Percentiles rank a stretch among this genome's conserved stretches.
These are phyloP conservation scores for Colletotrichum destructivum DNA, from an alignment of 2,329 filamentous ascomycete species.

Conservation along the genomic window DNA sequence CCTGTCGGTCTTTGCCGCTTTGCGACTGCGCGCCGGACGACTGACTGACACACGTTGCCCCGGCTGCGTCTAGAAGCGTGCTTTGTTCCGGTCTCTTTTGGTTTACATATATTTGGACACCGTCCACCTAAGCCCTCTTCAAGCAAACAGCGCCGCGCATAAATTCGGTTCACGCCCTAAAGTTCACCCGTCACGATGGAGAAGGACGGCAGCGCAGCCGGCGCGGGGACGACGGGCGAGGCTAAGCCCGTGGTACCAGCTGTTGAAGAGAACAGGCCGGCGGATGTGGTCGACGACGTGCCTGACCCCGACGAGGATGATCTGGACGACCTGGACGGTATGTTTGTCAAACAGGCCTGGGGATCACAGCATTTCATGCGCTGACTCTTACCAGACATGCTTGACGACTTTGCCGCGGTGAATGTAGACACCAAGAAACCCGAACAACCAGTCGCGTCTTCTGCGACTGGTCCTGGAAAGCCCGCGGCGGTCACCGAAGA, in stretches of 20 bases:
- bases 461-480: constrained; percentile 45
- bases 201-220: constrained; percentile 33
- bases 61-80: constrained; percentile 2
- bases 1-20: constrained; percentile 11
- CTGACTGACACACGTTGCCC: constrained; percentile 10
- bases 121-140: neutral
- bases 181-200: constrained; percentile 21
- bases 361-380: neutral
- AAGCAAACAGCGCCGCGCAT: neutral
- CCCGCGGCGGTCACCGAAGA: constrained; percentile 45
- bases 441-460: constrained; percentile 7
- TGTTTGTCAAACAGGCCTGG: constrained; percentile 41
- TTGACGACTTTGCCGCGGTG: constrained; percentile 87
- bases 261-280: constrained; percentile 46
- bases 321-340: constrained; percentile 91
- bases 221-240: constrained; percentile 33
- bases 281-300: constrained; percentile 66
- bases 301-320: constrained; percentile 95
- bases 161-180: neutral
- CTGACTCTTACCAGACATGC: constrained; percentile 76
- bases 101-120: neutral
- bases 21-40: neutral
- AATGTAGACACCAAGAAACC: constrained; percentile 67
- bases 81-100: neutral
- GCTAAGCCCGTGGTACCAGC: constrained; percentile 42